phyloP scores from a whole-genome alignment of 495 filamentous ascomycete genomes.

The Xylaria nigripes region DNA sequence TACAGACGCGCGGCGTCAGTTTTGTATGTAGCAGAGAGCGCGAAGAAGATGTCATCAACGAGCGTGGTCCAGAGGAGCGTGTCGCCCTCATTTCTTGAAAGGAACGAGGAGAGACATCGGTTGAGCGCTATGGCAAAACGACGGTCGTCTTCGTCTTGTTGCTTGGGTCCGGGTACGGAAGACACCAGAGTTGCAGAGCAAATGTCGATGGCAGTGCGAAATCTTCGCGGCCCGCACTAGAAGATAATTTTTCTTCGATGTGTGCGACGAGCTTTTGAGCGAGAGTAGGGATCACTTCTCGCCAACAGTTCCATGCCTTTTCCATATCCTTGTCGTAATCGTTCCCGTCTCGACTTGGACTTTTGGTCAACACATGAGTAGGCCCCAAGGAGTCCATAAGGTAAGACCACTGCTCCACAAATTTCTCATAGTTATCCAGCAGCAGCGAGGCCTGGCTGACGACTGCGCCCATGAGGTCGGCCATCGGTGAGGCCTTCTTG shows the following conservation, averaged over 20 bases:
- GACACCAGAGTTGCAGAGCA: constrained; percentile 19
- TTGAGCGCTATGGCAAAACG: constrained; percentile 4
- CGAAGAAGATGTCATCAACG: background rate
- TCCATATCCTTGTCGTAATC: background rate
- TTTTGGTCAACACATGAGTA: background rate
- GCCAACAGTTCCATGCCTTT: background rate
- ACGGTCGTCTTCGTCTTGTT: background rate
- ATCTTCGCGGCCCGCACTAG: constrained; percentile 8
- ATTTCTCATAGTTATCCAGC: constrained; percentile 13
- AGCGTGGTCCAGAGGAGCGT: constrained; percentile 12
- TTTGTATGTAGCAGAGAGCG: background rate
- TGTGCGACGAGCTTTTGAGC: background rate
- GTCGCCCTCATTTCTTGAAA: constrained; percentile 5
- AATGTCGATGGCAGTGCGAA: constrained; percentile 21
- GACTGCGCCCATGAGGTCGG: constrained; percentile 4
- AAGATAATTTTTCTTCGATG: constrained; percentile 5
- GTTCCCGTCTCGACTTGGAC: background rate
- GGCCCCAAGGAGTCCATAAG: constrained; percentile 6
- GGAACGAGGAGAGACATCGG: background rate
- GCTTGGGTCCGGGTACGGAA: constrained; percentile 19
- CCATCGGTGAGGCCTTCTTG: background rate
- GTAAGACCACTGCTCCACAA: constrained; percentile 4
- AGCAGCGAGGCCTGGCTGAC: constrained; percentile 12
- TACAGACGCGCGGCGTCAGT: background rate
- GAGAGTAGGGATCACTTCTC: background rate